Percentiles rank a stretch among this genome's conserved stretches.
phyloP scores from a whole-genome alignment of 768 basidiomycete species.

The Psilocybe sp. region DNA sequence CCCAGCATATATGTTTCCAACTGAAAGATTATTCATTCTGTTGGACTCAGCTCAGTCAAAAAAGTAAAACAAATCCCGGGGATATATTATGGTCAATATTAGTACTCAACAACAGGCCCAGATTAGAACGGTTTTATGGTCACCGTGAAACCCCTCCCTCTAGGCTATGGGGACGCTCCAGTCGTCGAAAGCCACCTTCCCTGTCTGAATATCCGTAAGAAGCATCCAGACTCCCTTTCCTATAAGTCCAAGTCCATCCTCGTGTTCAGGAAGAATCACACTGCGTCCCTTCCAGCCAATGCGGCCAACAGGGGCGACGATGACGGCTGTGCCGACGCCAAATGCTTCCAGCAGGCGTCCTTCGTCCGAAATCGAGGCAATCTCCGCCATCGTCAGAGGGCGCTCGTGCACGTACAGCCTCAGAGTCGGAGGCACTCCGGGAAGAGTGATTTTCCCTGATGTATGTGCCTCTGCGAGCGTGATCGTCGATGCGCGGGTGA shows the following conservation, averaged over 20 bases:
- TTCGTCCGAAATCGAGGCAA: constrained; percentile 42
- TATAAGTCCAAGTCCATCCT: constrained; percentile 47
- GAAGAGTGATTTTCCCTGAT: constrained; percentile 42
- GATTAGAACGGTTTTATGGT: too few species aligned
- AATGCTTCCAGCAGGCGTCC: constrained; percentile 73
- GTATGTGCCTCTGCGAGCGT: constrained; percentile 60
- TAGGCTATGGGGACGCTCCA: constrained; percentile 50
- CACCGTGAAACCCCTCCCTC: not conserved
- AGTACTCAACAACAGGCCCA: too few species aligned
- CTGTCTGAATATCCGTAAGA: constrained; percentile 73
- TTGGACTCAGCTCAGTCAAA: too few species aligned
- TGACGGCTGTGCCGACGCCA: constrained; percentile 74
- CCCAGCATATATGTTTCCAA: too few species aligned
- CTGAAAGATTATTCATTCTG: too few species aligned
- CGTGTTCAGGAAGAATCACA: constrained; percentile 47
- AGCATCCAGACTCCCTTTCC: constrained; percentile 62
- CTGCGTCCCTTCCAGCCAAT: constrained; percentile 52
- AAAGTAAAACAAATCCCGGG: not conserved
- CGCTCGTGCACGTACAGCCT: constrained; percentile 53
- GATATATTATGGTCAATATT: too few species aligned
- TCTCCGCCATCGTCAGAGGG: constrained; percentile 54
- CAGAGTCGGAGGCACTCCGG: constrained; percentile 28
- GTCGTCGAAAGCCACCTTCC: constrained; percentile 53
- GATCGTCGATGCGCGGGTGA: constrained; percentile 81
- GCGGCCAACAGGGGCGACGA: constrained; percentile 59